Conservation (phyloP, 2,329 filamentous ascomycete species). For the Tolypocladium guangdongense region DNA sequence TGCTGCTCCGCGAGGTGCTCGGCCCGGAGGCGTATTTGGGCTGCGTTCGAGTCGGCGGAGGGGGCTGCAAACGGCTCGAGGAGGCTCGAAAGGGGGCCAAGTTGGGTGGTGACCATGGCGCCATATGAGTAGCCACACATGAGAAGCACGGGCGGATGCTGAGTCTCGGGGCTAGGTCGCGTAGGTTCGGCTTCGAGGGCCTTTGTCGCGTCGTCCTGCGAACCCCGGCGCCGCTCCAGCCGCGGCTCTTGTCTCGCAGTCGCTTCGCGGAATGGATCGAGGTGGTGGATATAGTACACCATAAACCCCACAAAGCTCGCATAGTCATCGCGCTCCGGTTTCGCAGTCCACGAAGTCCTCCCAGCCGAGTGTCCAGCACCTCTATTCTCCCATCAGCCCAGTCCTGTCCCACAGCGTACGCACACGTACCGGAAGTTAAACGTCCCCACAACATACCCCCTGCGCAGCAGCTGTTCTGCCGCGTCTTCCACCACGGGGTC, state of each 20-base stretch:
- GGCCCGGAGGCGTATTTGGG: conserved; percentile 62
- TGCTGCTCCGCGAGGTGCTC: conserved; percentile 55
- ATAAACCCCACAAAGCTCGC: conserved; percentile 72
- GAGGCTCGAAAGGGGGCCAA: conserved; percentile 53
- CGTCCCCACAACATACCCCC: conserved; percentile 67
- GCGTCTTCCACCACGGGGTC: conserved; percentile 66
- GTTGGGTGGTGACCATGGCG: conserved; percentile 63
- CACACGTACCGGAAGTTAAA: conserved; percentile 76
- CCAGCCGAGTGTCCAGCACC: conserved; percentile 67
- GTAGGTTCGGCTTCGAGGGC: not conserved
- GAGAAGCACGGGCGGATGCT: conserved; percentile 32
- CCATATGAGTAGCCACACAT: conserved; percentile 87
- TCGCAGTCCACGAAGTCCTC: conserved; percentile 77
- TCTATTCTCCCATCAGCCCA: conserved; percentile 31
- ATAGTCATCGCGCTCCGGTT: conserved; percentile 73
- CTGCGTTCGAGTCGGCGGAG: conserved; percentile 42
- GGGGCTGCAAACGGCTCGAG: conserved; percentile 47
- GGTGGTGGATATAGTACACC: conserved; percentile 56
- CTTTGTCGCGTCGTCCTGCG: not conserved
- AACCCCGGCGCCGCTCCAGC: not conserved
- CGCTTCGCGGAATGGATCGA: conserved; percentile 30
- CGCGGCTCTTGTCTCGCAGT: not conserved
- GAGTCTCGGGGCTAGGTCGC: not conserved
- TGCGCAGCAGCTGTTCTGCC: conserved; percentile 51
- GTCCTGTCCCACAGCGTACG: not conserved